Conservation (phyloP, 176 grass and related monocot species). For the Musa troglodytarum region DNA sequence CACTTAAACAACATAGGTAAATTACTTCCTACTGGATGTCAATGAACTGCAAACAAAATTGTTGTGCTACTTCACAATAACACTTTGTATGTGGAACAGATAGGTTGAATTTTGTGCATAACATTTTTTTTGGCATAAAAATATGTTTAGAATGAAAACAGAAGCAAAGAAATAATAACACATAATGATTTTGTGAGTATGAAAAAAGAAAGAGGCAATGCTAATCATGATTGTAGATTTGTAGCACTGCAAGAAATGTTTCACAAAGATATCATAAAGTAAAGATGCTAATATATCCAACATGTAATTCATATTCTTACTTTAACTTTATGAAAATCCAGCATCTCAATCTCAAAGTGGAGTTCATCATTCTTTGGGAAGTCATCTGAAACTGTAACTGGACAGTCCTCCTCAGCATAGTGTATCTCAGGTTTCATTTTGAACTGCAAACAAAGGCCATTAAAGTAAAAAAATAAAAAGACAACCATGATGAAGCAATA, state of each 20-base stretch:
- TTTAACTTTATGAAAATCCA: conserved; percentile 94
- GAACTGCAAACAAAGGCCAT: conserved; percentile 54
- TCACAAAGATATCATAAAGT: neutral
- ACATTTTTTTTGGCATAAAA: neutral
- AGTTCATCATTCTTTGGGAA: conserved; percentile 85
- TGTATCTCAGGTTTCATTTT: conserved; percentile 98
- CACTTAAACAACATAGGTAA: neutral
- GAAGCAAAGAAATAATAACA: no score
- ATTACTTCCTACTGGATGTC: neutral
- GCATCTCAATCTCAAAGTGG: conserved; percentile 93
- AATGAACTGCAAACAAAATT: neutral
- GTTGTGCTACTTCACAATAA: neutral
- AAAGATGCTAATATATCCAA: neutral
- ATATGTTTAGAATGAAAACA: neutral
- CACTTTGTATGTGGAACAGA: neutral
- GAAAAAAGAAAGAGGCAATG: neutral
- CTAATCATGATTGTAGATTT: neutral
- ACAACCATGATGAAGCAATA: neutral
- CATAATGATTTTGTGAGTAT: neutral
- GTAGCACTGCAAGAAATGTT: neutral
- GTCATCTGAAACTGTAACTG: conserved; percentile 62
- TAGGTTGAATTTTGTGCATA: neutral
- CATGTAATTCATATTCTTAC: conserved; percentile 21
- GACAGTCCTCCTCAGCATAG: conserved; percentile 81
- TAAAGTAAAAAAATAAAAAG: neutral